Evolutionary conservation across 2,329 filamentous ascomycete genomes (phyloP), one percentile per base, ranked within the genome.

Genomic region (Nigrospora sphaerica): DNA sequence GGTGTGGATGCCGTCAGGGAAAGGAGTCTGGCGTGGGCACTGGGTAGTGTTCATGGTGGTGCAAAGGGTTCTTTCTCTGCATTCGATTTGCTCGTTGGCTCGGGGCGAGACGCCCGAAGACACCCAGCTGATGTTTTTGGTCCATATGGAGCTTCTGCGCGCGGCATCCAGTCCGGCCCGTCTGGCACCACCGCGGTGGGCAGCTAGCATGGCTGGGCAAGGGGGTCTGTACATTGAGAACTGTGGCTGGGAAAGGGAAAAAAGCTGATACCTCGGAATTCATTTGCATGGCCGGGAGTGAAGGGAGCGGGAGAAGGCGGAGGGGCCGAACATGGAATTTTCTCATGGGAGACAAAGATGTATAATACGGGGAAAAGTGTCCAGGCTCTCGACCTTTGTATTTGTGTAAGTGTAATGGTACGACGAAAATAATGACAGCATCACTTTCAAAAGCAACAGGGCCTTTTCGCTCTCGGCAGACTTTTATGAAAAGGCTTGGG

Each of bases 261-360:
- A 48, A 47, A 46, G 49, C 49, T 48, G 42, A 52, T 55, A 56
- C 49, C 47, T 49, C 42, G 44, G 51, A 45, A 51, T 52, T 46
- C 48, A 58, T 57, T 46, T 60, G 59, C 60, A 62, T 62, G 55
- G 58, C 49, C 57, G 59, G 58, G 62, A 57, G 59, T 55, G 57
- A 57, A 52, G 42, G 53, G 13, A 42, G 40, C 31, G 34, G 40
- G 42, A 33, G 19, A 35, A 18, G 35, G 42, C 32, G 42, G 23
- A 28, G 23, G 23, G 23, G 23, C 6, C 23, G 23, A 28, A 28
- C 23, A 28, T 28, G 23, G 23, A 28, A 7, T 35, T 44, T 44
- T 44, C 42, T 42, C 19, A 32, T 33, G 40, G 32, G 42, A 37
- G 36, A 32, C 47, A 45, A 51, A 48, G 45, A 57, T 61, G 60